Base-by-base conservation (phyloP, 2,329 filamentous ascomycete genomes). In the Verticillium zaregamsianum region DNA sequence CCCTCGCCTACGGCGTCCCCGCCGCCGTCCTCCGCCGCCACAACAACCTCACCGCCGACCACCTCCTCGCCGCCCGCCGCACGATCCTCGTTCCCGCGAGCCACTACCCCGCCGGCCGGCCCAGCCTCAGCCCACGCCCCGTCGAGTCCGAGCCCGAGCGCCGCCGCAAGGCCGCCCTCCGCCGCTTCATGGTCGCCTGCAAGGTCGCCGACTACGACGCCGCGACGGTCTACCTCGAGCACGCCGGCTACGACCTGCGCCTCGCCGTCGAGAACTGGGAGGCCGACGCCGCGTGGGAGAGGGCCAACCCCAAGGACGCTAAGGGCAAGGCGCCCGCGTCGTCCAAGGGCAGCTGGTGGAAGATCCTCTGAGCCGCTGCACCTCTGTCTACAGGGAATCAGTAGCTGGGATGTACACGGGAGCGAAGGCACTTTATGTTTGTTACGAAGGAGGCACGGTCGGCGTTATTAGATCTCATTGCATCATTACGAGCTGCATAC, bases 161-260 rank as follows among this genome's bases (percentile, higher is more conserved):
- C 74, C 78, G 83, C 58, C 82, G 87, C 65, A 93, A 91, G 75
- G 81, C 78, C 20, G 88, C 88, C 70, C 82, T 94, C 37, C 81
- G 91, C 52, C 84, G 89, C 64, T 94, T 89, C 80, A 93, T 93
- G 91, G 86, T 92, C 2, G 81, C 82, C 1, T 91, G 88, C 76
- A 94, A 94, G 72, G 89, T 91, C 32, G 79, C 85, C 28, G 89
- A 93, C 79, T 93, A 88, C 76, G 89, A 92, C 70, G 80, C 92
- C 58, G 91, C 91, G 1, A 72, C 90, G 32, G 72, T 93, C 23
- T 95, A 95, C 72, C 80, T 95, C 54, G 84, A 92, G 69, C 88
- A 91, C 72, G 78, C 81, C 25, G 80, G 81, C 8, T 92, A 90
- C 72, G 82, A 92, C 67, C 76, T 93, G 17, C 84, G 86, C 3